Evolutionary conservation across 495 filamentous ascomycete species (phyloP).

Genomic region (Penicillium desertorum): DNA sequence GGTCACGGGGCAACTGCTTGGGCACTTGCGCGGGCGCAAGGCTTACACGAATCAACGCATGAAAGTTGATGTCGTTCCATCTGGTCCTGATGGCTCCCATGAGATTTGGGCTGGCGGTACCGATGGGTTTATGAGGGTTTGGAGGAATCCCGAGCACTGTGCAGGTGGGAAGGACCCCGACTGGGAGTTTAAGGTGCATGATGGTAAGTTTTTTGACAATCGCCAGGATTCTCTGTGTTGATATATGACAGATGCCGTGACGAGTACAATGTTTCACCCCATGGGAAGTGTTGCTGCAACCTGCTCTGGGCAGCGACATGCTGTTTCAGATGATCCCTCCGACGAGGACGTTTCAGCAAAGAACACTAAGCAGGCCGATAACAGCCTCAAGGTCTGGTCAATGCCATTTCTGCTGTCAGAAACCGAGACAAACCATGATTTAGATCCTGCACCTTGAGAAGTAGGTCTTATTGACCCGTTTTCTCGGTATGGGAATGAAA

Average conservation of each 20-base stretch:
- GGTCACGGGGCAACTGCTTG: constrained; percentile 65
- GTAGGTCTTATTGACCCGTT: not conserved
- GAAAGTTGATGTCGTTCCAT: constrained; percentile 62
- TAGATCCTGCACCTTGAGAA: not conserved
- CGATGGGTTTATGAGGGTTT: constrained; percentile 76
- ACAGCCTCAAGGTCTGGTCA: constrained; percentile 66
- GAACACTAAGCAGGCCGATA: constrained; percentile 40
- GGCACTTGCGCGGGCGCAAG: constrained; percentile 66
- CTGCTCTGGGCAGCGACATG: constrained; percentile 62
- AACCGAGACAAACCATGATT: not conserved
- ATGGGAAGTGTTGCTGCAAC: constrained; percentile 70
- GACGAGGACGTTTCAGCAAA: constrained; percentile 10
- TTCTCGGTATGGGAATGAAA: not conserved
- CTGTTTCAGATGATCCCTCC: constrained; percentile 15
- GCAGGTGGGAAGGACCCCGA: constrained; percentile 54
- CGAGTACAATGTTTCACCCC: constrained; percentile 64
- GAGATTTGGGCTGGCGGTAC: constrained; percentile 83
- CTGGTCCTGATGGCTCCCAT: constrained; percentile 51
- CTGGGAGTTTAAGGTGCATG: constrained; percentile 61
- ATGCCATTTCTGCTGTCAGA: constrained; percentile 32
- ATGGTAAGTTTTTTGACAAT: constrained; percentile 33
- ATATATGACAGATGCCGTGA: constrained; percentile 51
- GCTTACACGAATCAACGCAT: constrained; percentile 77
- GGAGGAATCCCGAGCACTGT: constrained; percentile 60
- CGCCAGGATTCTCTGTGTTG: constrained; percentile 12